Conservation (phyloP, 2,329 filamentous ascomycete genomes). For the Colletotrichum scovillei region DNA sequence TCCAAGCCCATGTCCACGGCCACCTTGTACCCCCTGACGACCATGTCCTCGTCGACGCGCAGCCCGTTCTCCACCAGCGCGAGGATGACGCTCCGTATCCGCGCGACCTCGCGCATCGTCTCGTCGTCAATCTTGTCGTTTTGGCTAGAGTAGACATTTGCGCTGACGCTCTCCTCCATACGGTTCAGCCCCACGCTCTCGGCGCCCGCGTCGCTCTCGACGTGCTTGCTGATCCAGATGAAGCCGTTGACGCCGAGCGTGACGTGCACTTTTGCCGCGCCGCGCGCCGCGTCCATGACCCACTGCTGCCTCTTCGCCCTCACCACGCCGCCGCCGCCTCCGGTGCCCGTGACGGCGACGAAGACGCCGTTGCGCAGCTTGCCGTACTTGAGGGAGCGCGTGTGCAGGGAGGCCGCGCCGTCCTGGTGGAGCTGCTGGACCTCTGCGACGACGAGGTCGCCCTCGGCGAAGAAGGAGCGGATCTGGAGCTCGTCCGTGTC, state of each 20-base stretch:
- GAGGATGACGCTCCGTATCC: constrained; percentile 83
- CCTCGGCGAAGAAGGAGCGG: constrained; percentile 95
- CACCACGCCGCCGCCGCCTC: constrained; percentile 87
- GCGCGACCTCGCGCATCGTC: constrained; percentile 88
- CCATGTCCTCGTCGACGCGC: constrained; percentile 89
- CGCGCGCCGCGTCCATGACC: constrained; percentile 72
- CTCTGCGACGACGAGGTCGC: constrained; percentile 92
- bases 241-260: constrained; percentile 96
- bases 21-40: constrained; percentile 84
- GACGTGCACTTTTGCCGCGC: constrained; percentile 79
- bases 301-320: constrained; percentile 88
- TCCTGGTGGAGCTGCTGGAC: constrained; percentile 91
- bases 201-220: constrained; percentile 68
- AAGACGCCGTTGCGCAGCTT: constrained; percentile 96
- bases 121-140: constrained; percentile 85
- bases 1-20: constrained; percentile 79
- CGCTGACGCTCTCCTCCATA: constrained; percentile 87
- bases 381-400: constrained; percentile 90
- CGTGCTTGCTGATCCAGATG: constrained; percentile 92
- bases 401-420: constrained; percentile 89
- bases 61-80: constrained; percentile 85
- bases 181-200: constrained; percentile 79
- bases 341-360: constrained; percentile 81
- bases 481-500: constrained; percentile 98
- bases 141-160: constrained; percentile 92